Conservation (phyloP, 768 basidiomycete species). For the Harrya chromipes region DNA sequence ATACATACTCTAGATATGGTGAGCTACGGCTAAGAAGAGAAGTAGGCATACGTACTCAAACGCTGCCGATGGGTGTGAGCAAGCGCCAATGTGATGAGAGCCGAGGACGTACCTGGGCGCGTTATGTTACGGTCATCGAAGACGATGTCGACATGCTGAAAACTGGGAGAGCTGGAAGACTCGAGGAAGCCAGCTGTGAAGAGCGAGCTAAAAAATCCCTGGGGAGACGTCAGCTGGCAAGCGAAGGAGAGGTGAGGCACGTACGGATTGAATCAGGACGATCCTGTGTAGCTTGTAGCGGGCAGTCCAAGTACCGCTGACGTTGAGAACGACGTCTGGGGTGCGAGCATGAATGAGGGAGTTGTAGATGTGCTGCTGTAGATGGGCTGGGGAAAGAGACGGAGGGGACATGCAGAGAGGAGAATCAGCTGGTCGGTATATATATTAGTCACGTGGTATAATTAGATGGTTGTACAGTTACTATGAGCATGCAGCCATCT, state of each 20-base stretch:
- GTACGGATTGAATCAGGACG: slow-evolving; percentile 83
- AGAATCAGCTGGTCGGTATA: background rate
- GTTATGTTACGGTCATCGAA: slow-evolving; percentile 90
- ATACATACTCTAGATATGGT: slow-evolving; percentile 65
- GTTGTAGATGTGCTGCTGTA: slow-evolving; percentile 74
- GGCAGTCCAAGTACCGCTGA: slow-evolving; percentile 66
- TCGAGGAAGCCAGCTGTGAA: slow-evolving; percentile 81
- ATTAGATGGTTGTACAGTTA: slow-evolving; percentile 2
- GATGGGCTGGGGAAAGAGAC: slow-evolving; percentile 47
- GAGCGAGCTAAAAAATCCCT: slow-evolving; percentile 87
- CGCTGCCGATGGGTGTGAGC: slow-evolving; percentile 42
- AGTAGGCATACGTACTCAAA: slow-evolving; percentile 69
- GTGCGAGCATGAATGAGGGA: slow-evolving; percentile 71
- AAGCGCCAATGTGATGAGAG: background rate
- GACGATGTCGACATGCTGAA: slow-evolving; percentile 61
- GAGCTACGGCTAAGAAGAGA: slow-evolving; percentile 1
- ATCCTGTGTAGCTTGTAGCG: slow-evolving; percentile 80
- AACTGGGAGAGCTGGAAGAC: slow-evolving; percentile 35
- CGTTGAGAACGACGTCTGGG: slow-evolving; percentile 72
- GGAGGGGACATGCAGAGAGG: slow-evolving; percentile 35
- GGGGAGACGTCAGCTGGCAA: slow-evolving; percentile 5
- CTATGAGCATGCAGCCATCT: slow-evolving; percentile 57
- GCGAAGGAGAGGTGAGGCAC: slow-evolving; percentile 23
- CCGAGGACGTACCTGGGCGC: slow-evolving; percentile 61
- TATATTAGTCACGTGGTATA: slow-evolving; percentile 1